Conservation (phyloP, 2,329 filamentous ascomycete genomes). For the Apiospora kogelbergensis region DNA sequence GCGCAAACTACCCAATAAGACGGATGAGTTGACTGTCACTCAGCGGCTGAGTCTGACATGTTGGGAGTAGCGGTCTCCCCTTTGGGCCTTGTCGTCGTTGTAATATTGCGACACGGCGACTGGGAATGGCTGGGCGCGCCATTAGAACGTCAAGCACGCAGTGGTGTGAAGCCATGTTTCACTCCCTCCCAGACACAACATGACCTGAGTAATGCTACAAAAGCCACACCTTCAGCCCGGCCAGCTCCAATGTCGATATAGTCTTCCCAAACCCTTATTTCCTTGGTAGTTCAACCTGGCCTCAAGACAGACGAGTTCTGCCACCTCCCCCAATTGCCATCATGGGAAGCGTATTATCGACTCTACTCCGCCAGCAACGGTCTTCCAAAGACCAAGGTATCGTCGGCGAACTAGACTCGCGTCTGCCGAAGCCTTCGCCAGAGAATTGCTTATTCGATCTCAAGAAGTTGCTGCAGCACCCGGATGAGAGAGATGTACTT, state of each 20-base stretch:
- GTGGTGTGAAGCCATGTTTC: neutral
- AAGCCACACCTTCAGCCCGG: neutral
- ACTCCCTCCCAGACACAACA: neutral
- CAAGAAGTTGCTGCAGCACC: conserved; percentile 9
- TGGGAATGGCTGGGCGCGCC: neutral
- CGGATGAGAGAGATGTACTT: conserved; percentile 7
- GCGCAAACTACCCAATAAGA: neutral
- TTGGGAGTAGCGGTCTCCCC: neutral
- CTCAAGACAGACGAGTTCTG: neutral
- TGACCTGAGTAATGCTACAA: neutral
- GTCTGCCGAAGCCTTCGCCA: conserved; percentile 6
- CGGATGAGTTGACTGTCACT: neutral
- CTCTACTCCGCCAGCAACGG: neutral
- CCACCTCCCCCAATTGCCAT: neutral
- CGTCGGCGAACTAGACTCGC: conserved; percentile 3
- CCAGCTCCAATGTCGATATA: too few species aligned
- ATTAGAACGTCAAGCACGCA: neutral
- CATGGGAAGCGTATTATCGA: conserved; percentile 2
- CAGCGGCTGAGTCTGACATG: neutral
- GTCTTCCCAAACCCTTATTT: neutral
- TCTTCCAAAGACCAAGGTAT: neutral
- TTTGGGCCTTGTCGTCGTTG: neutral
- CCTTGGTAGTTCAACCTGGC: neutral
- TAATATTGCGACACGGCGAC: neutral
- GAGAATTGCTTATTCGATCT: neutral